Percentiles rank a stretch among this genome's conserved stretches.
phyloP scores from a whole-genome alignment of 2,329 filamentous ascomycete genomes.

The Xylariaceae sp. region DNA sequence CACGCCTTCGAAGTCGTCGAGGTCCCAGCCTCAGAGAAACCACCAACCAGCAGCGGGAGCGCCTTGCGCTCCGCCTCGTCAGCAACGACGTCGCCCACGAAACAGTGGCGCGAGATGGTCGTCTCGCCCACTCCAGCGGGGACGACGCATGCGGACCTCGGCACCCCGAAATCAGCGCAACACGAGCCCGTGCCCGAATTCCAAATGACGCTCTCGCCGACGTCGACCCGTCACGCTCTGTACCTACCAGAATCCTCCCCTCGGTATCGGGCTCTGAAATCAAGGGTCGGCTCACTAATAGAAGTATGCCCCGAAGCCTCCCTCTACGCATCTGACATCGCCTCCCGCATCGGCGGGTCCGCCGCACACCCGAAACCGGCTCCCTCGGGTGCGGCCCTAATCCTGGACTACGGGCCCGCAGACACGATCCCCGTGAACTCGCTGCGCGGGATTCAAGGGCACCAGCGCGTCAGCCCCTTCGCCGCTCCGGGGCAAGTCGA shows the following conservation, averaged over 20 bases:
- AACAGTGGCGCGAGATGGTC: conserved; percentile 79
- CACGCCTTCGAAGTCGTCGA: conserved; percentile 82
- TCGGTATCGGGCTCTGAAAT: conserved; percentile 73
- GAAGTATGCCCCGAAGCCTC: conserved; percentile 88
- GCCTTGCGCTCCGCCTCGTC: conserved; percentile 44
- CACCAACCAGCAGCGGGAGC: conserved; percentile 42
- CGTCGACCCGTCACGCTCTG: conserved; percentile 74
- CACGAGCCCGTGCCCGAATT: conserved; percentile 71
- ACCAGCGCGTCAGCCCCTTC: conserved; percentile 76
- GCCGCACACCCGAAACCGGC: conserved; percentile 48
- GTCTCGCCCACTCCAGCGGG: conserved; percentile 63
- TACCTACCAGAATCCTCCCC: conserved; percentile 79
- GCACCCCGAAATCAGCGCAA: conserved; percentile 49
- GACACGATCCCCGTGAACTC: conserved; percentile 81
- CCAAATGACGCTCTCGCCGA: conserved; percentile 72
- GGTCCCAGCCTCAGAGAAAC: conserved; percentile 39
- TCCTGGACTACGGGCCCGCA: conserved; percentile 88
- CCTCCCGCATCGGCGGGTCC: conserved; percentile 74
- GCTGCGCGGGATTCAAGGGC: conserved; percentile 78
- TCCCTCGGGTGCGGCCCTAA: conserved; percentile 82
- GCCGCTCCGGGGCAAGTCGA: conserved; percentile 77
- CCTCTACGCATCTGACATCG: conserved; percentile 76
- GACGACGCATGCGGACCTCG: conserved; percentile 50
- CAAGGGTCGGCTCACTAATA: conserved; percentile 65
- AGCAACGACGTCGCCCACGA: conserved; percentile 32